These are phyloP conservation scores for Trametes cingulata DNA, from an alignment of 768 basidiomycete genomes.

Conservation along the genomic window DNA sequence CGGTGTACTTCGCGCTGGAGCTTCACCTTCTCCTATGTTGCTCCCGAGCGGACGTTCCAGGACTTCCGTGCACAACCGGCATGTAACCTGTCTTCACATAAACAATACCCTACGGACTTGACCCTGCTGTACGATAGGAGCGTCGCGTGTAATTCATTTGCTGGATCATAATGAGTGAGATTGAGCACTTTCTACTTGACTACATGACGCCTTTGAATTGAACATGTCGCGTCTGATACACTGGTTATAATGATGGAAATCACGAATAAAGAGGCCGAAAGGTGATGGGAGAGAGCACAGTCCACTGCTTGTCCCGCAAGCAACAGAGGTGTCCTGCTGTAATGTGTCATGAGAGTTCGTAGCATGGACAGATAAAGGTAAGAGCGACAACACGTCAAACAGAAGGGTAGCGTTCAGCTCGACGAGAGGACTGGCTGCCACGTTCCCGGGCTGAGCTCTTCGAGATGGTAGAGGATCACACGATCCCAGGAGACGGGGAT, in stretches of 20 bases:
- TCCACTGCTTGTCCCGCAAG: conserved; percentile 7
- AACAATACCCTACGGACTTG: too few species aligned
- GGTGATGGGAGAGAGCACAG: neutral
- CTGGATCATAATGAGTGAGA: too few species aligned
- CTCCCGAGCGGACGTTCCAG: too few species aligned
- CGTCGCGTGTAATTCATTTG: too few species aligned
- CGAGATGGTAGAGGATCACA: conserved; percentile 68
- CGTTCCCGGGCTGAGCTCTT: conserved; percentile 65
- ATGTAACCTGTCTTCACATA: too few species aligned
- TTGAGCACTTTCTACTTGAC: too few species aligned
- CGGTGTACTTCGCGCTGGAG: too few species aligned
- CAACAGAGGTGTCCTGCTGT: neutral
- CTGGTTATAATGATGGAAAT: neutral
- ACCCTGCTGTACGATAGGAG: too few species aligned
- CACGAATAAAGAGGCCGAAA: neutral
- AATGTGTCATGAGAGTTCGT: neutral
- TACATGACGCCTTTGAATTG: neutral
- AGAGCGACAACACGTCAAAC: neutral
- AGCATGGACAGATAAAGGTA: neutral
- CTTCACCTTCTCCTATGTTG: too few species aligned
- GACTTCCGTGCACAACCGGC: too few species aligned
- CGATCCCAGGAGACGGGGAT: conserved; percentile 71
- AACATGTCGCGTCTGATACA: neutral
- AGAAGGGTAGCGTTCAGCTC: conserved; percentile 17
- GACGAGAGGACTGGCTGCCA: conserved; percentile 67